Base-by-base conservation (phyloP, 768 basidiomycete genomes). In the Udeniomyces megalosporus region DNA sequence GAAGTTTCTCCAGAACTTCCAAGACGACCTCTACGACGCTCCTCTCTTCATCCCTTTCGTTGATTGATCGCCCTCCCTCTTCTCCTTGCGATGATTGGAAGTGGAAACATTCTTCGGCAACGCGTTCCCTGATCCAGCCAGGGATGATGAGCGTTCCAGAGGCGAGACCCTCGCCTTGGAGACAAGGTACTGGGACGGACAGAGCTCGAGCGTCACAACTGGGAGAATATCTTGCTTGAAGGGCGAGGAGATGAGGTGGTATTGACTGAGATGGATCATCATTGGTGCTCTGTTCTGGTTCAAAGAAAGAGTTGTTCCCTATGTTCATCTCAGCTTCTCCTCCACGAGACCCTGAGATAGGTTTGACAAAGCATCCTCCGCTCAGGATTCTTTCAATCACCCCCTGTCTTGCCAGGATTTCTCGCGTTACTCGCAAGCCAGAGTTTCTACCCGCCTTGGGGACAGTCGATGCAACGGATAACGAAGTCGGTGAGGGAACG, bases 91-190 rank as follows among this genome's bases (percentile, higher is more conserved):
- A 17, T 42, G 38, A 42, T 8, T 8, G 12, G 32, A 53, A 61
- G 1, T 88, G 87, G 66, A 95, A 96, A 11, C 96, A 75, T 5
- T 93, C 79, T 72, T 97, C 95, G 1, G 91, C 83, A 0, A 85
- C 85, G 15, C 92, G 79, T 71, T 97, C 93, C 47, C 93, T 76
- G 45, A 99, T 79, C 95, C 95, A 99, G 2, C 93, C 93, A 1
- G 93, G 93, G 48, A 97, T 81, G 49, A 87, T 77, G 50, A 95
- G 72, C 0, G 84, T 88, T 0, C 86, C 62, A 17, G 31, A 46
- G 24, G 46, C 57, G 35, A 59, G 32, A 20, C 56, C 62, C 20
- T 64, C 55, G 28, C 49, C 49, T 0, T 55, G 55, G 28, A 50
- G 55, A 26, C 56, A 22, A 8, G 62, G 61, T 4, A 62, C 29